Conservation (phyloP, 371 early-diverging fungal species). For the Fennellomyces sp. region DNA sequence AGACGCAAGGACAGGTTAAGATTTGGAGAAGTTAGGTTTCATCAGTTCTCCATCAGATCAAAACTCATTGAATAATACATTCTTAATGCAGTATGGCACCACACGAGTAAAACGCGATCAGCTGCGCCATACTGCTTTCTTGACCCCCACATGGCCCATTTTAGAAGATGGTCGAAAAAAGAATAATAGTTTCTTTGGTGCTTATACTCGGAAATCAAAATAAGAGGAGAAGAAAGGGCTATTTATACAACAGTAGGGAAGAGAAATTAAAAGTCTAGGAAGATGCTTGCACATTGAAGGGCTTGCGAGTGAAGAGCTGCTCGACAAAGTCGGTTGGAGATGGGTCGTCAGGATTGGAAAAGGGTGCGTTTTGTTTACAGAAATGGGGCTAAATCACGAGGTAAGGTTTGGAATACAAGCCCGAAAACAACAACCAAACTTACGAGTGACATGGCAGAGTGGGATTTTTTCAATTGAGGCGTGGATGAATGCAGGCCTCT, state of each 20-base stretch:
- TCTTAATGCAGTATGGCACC: no score
- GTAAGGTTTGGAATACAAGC: not conserved
- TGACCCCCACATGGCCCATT: no score
- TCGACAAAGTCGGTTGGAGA: constrained; percentile 44
- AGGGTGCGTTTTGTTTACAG: constrained; percentile 26
- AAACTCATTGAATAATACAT: no score
- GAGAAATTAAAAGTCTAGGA: not conserved
- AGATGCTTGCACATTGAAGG: constrained; percentile 7
- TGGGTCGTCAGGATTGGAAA: constrained; percentile 24
- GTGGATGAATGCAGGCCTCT: constrained; percentile 3
- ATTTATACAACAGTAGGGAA: not conserved
- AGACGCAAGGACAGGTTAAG: no score
- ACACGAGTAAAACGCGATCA: no score
- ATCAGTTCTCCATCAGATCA: no score
- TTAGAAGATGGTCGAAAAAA: no score
- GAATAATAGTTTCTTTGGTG: no score
- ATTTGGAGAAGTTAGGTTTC: no score
- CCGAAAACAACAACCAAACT: constrained; percentile 1
- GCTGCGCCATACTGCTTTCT: no score
- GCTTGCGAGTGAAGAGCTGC: constrained; percentile 31
- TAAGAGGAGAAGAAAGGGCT: no score
- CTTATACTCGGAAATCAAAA: no score
- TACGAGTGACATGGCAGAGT: constrained; percentile 35
- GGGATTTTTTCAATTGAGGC: constrained; percentile 23
- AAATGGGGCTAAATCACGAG: constrained; percentile 24